Conservation (phyloP, 106 monocot genomes). For the Dactylorhiza incarnata region DNA sequence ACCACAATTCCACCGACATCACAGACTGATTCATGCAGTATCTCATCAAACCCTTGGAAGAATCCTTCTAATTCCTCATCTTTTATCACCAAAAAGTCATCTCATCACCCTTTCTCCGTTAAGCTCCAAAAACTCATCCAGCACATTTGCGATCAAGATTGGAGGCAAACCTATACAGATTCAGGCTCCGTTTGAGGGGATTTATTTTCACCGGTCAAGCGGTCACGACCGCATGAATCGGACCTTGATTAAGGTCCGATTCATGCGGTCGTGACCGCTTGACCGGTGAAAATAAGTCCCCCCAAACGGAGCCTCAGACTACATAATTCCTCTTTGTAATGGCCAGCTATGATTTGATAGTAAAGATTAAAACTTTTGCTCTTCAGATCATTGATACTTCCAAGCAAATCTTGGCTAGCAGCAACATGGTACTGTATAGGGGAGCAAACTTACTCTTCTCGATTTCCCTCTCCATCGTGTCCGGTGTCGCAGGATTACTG, state of each 20-base stretch:
- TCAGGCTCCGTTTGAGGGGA: not conserved
- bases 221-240: no score
- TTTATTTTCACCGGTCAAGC: no score
- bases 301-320: no score
- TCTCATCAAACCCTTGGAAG: slow-evolving; percentile 10
- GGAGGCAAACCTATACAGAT: slow-evolving; percentile 28
- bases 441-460: slow-evolving; percentile 24
- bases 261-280: no score
- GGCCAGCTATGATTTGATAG: slow-evolving; percentile 36
- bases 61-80: slow-evolving; percentile 16
- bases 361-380: slow-evolving; percentile 34
- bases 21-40: slow-evolving; percentile 30
- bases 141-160: slow-evolving; percentile 18
- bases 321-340: slow-evolving; percentile 27
- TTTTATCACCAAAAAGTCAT: not conserved
- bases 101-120: slow-evolving; percentile 13
- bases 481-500: slow-evolving; percentile 38
- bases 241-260: no score
- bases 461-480: slow-evolving; percentile 24
- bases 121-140: slow-evolving; percentile 21
- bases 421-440: slow-evolving; percentile 31
- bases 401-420: slow-evolving; percentile 22
- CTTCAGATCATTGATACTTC: slow-evolving; percentile 33
- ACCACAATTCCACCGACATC: slow-evolving; percentile 42
- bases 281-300: no score